phyloP scores from a whole-genome alignment of 352 stramenopile species.

The Globisporangium megalacanthum region DNA sequence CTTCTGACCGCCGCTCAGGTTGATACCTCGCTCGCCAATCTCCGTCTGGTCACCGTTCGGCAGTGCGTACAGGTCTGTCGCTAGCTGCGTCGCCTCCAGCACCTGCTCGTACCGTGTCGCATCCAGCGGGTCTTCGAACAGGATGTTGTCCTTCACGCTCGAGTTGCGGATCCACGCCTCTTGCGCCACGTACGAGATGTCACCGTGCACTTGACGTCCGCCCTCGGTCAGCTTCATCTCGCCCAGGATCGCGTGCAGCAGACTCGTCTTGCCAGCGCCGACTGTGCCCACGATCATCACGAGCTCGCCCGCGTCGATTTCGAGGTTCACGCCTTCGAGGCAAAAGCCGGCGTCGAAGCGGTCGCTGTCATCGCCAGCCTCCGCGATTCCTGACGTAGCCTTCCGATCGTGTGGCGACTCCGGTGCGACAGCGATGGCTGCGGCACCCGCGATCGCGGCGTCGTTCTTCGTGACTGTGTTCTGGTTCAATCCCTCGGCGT shows the following conservation, averaged over 20 bases:
- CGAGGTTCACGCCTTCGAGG: slow-evolving; percentile 36
- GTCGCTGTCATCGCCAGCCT: too few relatives aligned
- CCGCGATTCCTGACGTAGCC: too few relatives aligned
- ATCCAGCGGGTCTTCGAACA: slow-evolving; percentile 57
- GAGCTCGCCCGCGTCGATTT: slow-evolving; percentile 46
- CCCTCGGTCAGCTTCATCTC: slow-evolving; percentile 31
- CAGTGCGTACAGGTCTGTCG: slow-evolving; percentile 32
- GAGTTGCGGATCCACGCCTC: slow-evolving; percentile 90
- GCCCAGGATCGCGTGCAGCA: slow-evolving; percentile 43
- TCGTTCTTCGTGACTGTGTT: not conserved
- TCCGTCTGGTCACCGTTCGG: slow-evolving; percentile 53
- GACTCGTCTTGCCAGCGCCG: slow-evolving; percentile 47
- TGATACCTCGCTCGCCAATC: slow-evolving; percentile 58
- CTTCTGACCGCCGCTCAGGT: slow-evolving; percentile 57
- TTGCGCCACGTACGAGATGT: slow-evolving; percentile 82
- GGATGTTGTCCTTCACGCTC: slow-evolving; percentile 89
- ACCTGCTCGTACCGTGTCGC: slow-evolving; percentile 28
- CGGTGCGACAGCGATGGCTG: too few relatives aligned
- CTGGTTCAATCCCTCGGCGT: too few relatives aligned
- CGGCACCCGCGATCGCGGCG: not conserved
- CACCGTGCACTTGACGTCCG: slow-evolving; percentile 21
- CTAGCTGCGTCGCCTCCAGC: slow-evolving; percentile 29
- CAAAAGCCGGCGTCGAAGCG: too few relatives aligned
- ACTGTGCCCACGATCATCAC: slow-evolving; percentile 53
- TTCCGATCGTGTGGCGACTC: too few relatives aligned